Evolutionary conservation across 768 basidiomycete genomes (phyloP).

Genomic region (Podaxis sp.): DNA sequence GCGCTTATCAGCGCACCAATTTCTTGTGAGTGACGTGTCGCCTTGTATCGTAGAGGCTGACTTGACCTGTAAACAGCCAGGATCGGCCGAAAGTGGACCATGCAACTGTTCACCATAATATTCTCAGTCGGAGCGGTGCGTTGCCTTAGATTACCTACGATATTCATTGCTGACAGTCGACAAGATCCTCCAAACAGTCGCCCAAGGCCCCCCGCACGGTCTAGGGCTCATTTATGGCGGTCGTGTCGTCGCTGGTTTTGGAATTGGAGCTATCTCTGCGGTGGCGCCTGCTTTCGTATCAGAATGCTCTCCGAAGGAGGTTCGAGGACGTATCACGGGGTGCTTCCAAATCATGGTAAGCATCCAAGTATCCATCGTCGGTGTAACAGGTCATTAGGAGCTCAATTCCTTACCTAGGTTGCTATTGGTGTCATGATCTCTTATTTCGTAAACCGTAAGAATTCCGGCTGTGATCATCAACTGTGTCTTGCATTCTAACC

Average conservation of each 20-base stretch:
- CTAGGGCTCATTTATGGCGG: constrained; percentile 76
- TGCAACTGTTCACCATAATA: constrained; percentile 58
- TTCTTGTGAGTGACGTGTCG: constrained; percentile 45
- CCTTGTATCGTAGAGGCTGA: not conserved
- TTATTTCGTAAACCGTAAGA: constrained; percentile 75
- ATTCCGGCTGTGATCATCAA: constrained; percentile 14
- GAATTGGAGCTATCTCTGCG: constrained; percentile 80
- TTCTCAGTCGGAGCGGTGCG: constrained; percentile 73
- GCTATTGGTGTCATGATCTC: constrained; percentile 84
- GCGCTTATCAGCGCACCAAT: constrained; percentile 71
- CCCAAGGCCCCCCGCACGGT: constrained; percentile 49
- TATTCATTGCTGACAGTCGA: not conserved
- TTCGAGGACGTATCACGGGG: constrained; percentile 83
- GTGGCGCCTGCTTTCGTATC: constrained; percentile 85
- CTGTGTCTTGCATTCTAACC: not conserved
- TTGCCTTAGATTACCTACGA: constrained; percentile 10
- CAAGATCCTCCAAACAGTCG: constrained; percentile 71
- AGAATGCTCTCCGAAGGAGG: constrained; percentile 84
- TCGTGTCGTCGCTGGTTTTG: constrained; percentile 75
- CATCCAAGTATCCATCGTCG: not conserved
- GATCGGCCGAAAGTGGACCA: constrained; percentile 65
- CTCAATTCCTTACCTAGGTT: constrained; percentile 31
- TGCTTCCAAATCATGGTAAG: constrained; percentile 80
- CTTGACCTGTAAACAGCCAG: constrained; percentile 35
- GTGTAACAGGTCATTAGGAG: not conserved